Percentiles rank a stretch among this genome's conserved stretches.
phyloP scores from a whole-genome alignment of 2,329 filamentous ascomycete genomes.

The Colletotrichum cordylinicola region DNA sequence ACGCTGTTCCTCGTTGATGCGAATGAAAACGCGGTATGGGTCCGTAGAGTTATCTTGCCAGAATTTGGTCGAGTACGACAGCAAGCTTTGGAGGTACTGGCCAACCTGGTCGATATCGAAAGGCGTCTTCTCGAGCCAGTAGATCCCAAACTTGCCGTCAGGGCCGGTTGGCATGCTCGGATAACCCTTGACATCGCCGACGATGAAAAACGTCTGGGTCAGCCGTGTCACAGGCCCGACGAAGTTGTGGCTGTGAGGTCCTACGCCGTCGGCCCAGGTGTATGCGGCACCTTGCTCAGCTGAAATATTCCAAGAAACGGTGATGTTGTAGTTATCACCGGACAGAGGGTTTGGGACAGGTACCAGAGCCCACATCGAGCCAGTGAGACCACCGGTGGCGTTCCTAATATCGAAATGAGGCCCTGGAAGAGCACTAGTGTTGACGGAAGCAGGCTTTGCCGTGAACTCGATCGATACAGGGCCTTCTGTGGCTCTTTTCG shows the following conservation, averaged over 20 bases:
- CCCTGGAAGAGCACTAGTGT: background rate
- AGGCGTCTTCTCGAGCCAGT: background rate
- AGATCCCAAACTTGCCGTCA: background rate
- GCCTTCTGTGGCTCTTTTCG: background rate
- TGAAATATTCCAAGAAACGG: background rate
- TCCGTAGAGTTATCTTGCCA: background rate
- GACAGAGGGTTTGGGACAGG: background rate
- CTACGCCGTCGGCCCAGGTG: background rate
- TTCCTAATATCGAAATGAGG: conserved; percentile 1
- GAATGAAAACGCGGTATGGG: background rate
- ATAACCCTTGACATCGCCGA: background rate
- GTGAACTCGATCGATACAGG: background rate
- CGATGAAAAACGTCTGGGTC: background rate
- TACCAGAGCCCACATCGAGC: conserved; percentile 2
- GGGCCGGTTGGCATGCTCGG: background rate
- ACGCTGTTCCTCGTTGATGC: background rate
- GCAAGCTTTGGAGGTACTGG: background rate
- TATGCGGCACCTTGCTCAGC: background rate
- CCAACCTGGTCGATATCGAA: background rate
- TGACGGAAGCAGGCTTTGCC: background rate
- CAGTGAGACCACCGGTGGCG: background rate
- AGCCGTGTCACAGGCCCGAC: background rate
- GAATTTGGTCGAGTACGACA: background rate
- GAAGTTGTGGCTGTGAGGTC: background rate
- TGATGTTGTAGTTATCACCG: background rate